These are phyloP conservation scores for Scenedesmus sp. DNA, from an alignment of 163 green algal genomes.

Conservation along the genomic window DNA sequence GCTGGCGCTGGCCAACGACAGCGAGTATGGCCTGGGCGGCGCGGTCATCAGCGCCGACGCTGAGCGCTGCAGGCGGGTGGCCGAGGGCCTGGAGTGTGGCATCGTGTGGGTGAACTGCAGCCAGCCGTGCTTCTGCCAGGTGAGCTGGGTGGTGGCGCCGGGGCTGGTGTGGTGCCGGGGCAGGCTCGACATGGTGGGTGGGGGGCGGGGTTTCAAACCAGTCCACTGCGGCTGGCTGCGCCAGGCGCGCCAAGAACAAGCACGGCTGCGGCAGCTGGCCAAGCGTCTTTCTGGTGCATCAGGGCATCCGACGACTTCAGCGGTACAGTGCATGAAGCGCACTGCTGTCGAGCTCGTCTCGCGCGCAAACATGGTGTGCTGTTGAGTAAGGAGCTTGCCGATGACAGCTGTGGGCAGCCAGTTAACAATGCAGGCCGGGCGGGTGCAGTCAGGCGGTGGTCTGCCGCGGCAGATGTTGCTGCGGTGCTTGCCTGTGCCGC, in stretches of 20 bases:
- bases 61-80: slow-evolving; percentile 71
- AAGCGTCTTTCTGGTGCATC: no score
- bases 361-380: neutral
- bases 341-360: no score
- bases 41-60: slow-evolving; percentile 79
- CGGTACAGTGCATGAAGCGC: no score
- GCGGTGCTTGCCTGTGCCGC: neutral
- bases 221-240: no score
- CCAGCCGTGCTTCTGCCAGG: slow-evolving; percentile 91
- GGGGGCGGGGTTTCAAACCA: no score
- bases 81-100: slow-evolving; percentile 80
- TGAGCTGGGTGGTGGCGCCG: neutral
- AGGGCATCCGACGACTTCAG: no score
- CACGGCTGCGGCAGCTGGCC: no score
- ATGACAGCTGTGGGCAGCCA: neutral
- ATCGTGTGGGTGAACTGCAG: slow-evolving; percentile 95
- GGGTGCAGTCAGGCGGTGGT: neutral
- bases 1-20: slow-evolving; percentile 85
- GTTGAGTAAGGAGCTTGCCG: neutral
- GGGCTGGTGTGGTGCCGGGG: neutral
- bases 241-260: no score
- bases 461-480: neutral
- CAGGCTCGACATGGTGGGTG: no score
- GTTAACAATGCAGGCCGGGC: no score
- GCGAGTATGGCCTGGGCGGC: slow-evolving; percentile 80